Percentiles rank a stretch among this genome's conserved stretches.
phyloP scores from a whole-genome alignment of 139 green algal species.

The Coccomyxa sp. region DNA sequence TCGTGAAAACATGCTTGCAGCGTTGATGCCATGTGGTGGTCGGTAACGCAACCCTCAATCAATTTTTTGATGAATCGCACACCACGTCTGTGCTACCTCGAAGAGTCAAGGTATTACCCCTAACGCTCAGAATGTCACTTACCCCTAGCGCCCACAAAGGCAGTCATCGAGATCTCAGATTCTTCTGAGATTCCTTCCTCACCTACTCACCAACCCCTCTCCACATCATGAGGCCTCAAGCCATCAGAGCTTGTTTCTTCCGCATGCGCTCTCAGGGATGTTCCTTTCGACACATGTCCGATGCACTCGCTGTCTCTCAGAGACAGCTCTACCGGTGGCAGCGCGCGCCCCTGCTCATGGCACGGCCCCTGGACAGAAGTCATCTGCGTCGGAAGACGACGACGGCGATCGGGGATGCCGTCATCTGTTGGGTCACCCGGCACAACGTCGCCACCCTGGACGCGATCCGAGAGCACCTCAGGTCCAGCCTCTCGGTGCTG shows the following conservation, averaged over 20 bases:
- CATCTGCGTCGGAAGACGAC: background rate
- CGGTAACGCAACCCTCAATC: too few relatives aligned
- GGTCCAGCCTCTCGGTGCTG: background rate
- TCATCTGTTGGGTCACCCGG: background rate
- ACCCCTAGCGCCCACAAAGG: background rate
- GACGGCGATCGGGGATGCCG: background rate
- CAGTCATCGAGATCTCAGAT: background rate
- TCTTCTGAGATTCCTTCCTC: background rate
- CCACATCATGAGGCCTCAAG: background rate
- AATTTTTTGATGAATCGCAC: too few relatives aligned
- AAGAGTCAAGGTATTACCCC: too few relatives aligned
- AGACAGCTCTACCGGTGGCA: too few relatives aligned
- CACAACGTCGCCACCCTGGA: background rate
- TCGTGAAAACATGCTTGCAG: too few relatives aligned
- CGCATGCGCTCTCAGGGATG: background rate
- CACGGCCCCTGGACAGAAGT: background rate
- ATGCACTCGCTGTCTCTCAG: too few relatives aligned
- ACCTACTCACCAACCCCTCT: background rate
- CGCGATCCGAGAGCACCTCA: background rate
- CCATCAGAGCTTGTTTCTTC: background rate
- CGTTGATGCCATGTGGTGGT: too few relatives aligned
- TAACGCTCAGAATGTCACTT: background rate
- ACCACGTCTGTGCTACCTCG: too few relatives aligned
- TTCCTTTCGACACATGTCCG: too few relatives aligned
- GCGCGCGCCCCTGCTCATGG: too few relatives aligned